Evolutionary conservation across 805 yeast species (phyloP).

Genomic region (Yamadazyma laniorum): DNA sequence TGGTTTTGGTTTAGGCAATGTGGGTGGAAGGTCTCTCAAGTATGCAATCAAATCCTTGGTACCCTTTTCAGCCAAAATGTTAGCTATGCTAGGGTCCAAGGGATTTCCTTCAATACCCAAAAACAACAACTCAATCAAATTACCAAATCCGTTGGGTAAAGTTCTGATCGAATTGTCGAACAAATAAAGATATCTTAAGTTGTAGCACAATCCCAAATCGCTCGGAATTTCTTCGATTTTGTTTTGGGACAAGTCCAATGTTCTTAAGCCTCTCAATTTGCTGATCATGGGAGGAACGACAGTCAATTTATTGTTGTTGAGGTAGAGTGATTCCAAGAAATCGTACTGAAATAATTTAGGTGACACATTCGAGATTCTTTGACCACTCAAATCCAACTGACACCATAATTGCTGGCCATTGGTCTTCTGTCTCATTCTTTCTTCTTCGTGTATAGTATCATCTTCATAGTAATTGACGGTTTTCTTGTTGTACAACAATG

Average conservation of each 20-base stretch:
- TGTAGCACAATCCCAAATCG: slow-evolving; percentile 80
- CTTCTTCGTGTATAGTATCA: slow-evolving; percentile 48
- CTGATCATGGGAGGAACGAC: slow-evolving; percentile 66
- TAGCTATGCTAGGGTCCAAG: slow-evolving; percentile 60
- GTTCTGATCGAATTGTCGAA: slow-evolving; percentile 80
- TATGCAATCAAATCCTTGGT: slow-evolving; percentile 78
- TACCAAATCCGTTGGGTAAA: slow-evolving; percentile 84
- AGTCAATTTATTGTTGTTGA: slow-evolving; percentile 80
- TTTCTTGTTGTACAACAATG: slow-evolving; percentile 43
- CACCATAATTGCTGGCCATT: slow-evolving; percentile 88
- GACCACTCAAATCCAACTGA: slow-evolving; percentile 88
- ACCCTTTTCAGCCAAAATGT: slow-evolving; percentile 75
- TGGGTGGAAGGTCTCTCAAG: slow-evolving; percentile 74
- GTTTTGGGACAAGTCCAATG: slow-evolving; percentile 83
- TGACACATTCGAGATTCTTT: slow-evolving; percentile 70
- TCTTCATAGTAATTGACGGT: slow-evolving; percentile 52
- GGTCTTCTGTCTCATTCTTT: slow-evolving; percentile 57
- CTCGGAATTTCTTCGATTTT: slow-evolving; percentile 68
- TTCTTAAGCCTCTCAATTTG: slow-evolving; percentile 68
- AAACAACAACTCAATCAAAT: slow-evolving; percentile 76
- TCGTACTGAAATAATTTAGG: slow-evolving; percentile 74
- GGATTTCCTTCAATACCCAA: slow-evolving; percentile 95
- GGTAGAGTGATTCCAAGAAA: slow-evolving; percentile 80
- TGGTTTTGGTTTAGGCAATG: slow-evolving; percentile 60
- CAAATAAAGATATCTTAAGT: slow-evolving; percentile 75